These are phyloP conservation scores for Cytospora piceae DNA, from an alignment of 2,329 filamentous ascomycete species.

Conservation along the genomic window DNA sequence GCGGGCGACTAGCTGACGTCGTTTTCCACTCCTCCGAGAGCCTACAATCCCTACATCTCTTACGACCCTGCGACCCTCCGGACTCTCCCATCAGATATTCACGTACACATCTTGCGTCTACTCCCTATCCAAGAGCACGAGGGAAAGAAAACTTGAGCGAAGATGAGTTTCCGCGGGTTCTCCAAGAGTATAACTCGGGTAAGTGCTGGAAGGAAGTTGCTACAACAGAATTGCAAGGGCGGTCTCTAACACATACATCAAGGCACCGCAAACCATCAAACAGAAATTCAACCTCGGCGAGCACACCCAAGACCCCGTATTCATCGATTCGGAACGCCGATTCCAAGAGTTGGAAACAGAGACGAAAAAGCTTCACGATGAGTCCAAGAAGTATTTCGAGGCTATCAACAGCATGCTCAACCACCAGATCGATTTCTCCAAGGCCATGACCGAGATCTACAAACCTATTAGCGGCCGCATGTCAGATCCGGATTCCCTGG, in stretches of 20 bases:
- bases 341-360: slow-evolving; percentile 94
- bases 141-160: slow-evolving; percentile 19
- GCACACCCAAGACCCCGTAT: slow-evolving; percentile 91
- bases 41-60: neutral
- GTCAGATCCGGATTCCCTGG: slow-evolving; percentile 85
- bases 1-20: neutral
- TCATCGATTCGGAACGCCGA: slow-evolving; percentile 89
- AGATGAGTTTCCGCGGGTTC: slow-evolving; percentile 97
- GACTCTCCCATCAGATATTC: neutral
- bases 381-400: slow-evolving; percentile 96
- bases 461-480: slow-evolving; percentile 95
- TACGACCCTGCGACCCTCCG: neutral
- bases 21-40: slow-evolving; percentile 7
- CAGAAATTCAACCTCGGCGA: slow-evolving; percentile 94
- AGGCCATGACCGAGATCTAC: slow-evolving; percentile 95
- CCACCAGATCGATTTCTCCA: slow-evolving; percentile 98
- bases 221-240: slow-evolving; percentile 10
- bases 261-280: slow-evolving; percentile 91
- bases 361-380: slow-evolving; percentile 95
- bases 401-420: slow-evolving; percentile 97
- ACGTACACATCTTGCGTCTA: neutral
- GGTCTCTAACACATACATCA: slow-evolving; percentile 34
- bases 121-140: slow-evolving; percentile 7
- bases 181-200: slow-evolving; percentile 87
- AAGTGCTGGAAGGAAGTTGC: slow-evolving; percentile 40